phyloP scores from a whole-genome alignment of 2,329 filamentous ascomycete genomes.

The Allantophomopsis cytisporea region DNA sequence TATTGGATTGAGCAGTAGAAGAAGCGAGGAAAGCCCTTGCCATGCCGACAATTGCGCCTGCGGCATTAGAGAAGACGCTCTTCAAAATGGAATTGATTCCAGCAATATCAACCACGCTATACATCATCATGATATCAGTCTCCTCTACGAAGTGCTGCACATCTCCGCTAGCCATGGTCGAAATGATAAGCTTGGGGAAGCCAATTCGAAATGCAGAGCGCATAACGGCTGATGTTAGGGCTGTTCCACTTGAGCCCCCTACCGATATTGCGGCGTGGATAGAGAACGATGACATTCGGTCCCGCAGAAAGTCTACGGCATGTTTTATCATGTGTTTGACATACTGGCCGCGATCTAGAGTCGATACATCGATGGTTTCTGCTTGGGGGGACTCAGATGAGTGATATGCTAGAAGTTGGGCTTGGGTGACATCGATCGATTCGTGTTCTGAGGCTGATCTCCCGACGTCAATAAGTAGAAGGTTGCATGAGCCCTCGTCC shows the following conservation, averaged over 20 bases:
- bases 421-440: too few relatives aligned
- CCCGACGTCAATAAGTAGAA: too few relatives aligned
- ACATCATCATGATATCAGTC: slow-evolving; percentile 57
- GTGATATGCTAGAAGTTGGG: too few relatives aligned
- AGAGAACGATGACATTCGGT: slow-evolving; percentile 1
- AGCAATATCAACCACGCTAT: slow-evolving; percentile 57
- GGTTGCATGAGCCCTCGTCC: too few relatives aligned
- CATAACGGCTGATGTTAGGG: slow-evolving; percentile 47
- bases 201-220: slow-evolving; percentile 45
- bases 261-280: slow-evolving; percentile 45
- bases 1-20: slow-evolving; percentile 1
- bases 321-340: too few relatives aligned
- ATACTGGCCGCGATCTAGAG: too few relatives aligned
- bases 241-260: slow-evolving; percentile 50
- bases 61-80: slow-evolving; percentile 47
- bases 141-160: slow-evolving; percentile 51
- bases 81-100: slow-evolving; percentile 47
- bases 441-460: too few relatives aligned
- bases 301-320: slow-evolving; percentile 16
- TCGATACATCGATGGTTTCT: too few relatives aligned
- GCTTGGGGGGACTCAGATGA: too few relatives aligned
- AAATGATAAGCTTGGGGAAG: slow-evolving; percentile 57
- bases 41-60: slow-evolving; percentile 45
- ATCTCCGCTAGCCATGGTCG: slow-evolving; percentile 55
- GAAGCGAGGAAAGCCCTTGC: slow-evolving; percentile 22